Conservation (phyloP, 345 rosid genomes). For the Lepidium sativum region DNA sequence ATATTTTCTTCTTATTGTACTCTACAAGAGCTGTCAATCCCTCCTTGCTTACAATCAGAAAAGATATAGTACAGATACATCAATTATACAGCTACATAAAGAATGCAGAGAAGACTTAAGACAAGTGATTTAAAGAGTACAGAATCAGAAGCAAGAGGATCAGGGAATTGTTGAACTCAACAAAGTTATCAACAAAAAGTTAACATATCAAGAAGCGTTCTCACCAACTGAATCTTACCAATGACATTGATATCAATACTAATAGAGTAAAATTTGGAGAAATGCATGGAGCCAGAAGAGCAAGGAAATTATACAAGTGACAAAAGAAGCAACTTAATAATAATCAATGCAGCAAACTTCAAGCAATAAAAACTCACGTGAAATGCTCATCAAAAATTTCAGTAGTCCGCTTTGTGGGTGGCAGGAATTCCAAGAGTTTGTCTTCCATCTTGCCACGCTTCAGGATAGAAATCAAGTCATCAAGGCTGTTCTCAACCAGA, state of each 20-base stretch:
- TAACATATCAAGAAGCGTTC: not conserved
- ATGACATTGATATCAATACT: not conserved
- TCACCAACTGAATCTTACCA: not conserved
- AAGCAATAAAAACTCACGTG: conserved; percentile 46
- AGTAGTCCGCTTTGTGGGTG: conserved; percentile 73
- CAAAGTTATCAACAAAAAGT: not conserved
- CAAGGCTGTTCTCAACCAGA: conserved; percentile 87
- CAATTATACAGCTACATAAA: not conserved
- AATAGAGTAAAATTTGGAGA: not conserved
- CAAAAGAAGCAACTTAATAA: not conserved
- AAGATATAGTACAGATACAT: not conserved
- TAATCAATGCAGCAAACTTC: not conserved
- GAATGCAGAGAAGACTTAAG: not conserved
- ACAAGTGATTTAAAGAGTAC: not conserved
- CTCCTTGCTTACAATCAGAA: conserved; percentile 56
- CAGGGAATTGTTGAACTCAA: not conserved
- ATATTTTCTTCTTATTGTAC: conserved; percentile 84
- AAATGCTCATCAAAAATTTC: conserved; percentile 93
- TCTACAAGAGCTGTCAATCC: conserved; percentile 78
- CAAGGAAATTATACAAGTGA: not conserved
- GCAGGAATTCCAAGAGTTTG: conserved; percentile 73
- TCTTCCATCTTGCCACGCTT: conserved; percentile 97
- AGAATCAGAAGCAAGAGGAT: not conserved
- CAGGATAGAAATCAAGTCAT: conserved; percentile 81
- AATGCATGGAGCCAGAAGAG: not conserved